Evolutionary conservation across 1,284 basidiomycete genomes (phyloP).

Genomic region (Peniophora sp.): DNA sequence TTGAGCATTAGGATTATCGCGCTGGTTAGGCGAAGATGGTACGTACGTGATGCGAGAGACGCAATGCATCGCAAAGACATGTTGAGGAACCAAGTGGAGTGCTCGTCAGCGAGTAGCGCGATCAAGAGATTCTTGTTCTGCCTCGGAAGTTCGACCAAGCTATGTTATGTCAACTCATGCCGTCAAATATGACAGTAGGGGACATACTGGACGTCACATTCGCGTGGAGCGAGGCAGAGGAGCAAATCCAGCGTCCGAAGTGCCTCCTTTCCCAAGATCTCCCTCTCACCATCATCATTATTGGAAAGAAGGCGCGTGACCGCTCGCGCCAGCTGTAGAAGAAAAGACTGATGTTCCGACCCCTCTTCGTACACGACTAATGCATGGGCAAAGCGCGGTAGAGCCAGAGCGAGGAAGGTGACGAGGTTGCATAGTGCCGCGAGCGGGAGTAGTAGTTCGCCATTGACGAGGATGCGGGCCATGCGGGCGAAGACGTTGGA

Average conservation of each 20-base stretch:
- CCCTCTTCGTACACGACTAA: conserved; percentile 2
- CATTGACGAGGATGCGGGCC: conserved; percentile 3
- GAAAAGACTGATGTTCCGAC: too few relatives aligned
- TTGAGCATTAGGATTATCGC: too few relatives aligned
- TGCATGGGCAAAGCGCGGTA: conserved; percentile 10
- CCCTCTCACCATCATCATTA: too few relatives aligned
- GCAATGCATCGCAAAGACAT: conserved; percentile 39
- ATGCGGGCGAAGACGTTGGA: conserved; percentile 2
- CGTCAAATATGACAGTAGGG: background rate
- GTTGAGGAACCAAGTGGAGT: conserved; percentile 42
- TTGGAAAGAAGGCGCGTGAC: too few relatives aligned
- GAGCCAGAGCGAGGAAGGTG: conserved; percentile 6
- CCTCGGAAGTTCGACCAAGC: conserved; percentile 31
- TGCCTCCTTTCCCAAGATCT: conserved; percentile 7
- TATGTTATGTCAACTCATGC: conserved; percentile 14
- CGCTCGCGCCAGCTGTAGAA: too few relatives aligned
- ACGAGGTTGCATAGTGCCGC: conserved; percentile 12
- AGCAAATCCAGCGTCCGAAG: conserved; percentile 7
- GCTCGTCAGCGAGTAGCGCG: conserved; percentile 39
- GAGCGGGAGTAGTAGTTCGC: conserved; percentile 4
- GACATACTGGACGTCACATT: conserved; percentile 6
- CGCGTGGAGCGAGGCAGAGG: conserved; percentile 6
- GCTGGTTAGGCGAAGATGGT: too few relatives aligned
- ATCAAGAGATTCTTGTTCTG: conserved; percentile 31
- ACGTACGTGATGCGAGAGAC: conserved; percentile 50